These are phyloP conservation scores for Fomitopsis pinicola DNA, from an alignment of 1,284 basidiomycete genomes.

Conservation along the genomic window DNA sequence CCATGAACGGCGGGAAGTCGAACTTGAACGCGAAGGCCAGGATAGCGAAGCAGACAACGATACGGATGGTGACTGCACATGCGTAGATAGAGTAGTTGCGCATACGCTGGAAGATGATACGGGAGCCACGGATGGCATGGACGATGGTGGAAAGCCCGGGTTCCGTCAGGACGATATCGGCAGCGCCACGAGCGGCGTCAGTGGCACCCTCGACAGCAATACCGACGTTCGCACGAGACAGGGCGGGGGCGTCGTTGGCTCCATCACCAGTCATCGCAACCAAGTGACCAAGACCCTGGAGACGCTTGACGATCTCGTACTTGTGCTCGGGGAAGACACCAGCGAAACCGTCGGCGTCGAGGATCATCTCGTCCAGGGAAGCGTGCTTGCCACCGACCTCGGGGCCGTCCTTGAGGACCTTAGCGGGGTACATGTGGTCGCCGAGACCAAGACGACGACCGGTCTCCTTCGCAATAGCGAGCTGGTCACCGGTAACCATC, in stretches of 20 bases:
- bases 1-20: slow-evolving; percentile 99
- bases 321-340: slow-evolving; percentile 98
- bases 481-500: slow-evolving; percentile 99
- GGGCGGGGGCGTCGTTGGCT: slow-evolving; percentile 93
- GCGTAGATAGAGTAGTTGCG: slow-evolving; percentile 92
- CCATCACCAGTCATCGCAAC: slow-evolving; percentile 96
- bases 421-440: slow-evolving; percentile 96
- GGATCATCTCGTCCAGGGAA: slow-evolving; percentile 89
- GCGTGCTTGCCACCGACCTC: slow-evolving; percentile 74
- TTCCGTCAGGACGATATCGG: slow-evolving; percentile 93
- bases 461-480: slow-evolving; percentile 98
- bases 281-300: slow-evolving; percentile 86
- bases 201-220: slow-evolving; percentile 96
- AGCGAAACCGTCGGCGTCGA: slow-evolving; percentile 89
- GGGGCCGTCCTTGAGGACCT: slow-evolving; percentile 91
- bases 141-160: slow-evolving; percentile 96
- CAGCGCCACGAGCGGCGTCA: slow-evolving; percentile 91
- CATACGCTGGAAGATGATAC: slow-evolving; percentile 98
- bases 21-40: slow-evolving; percentile 95
- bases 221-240: slow-evolving; percentile 94
- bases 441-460: slow-evolving; percentile 94
- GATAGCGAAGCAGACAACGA: slow-evolving; percentile 95
- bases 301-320: slow-evolving; percentile 88
- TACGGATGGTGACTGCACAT: slow-evolving; percentile 94
- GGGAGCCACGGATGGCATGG: slow-evolving; percentile 92